Percentiles rank a stretch among this genome's conserved stretches.
Evolutionary conservation across 1,139 yeast species (phyloP).

Genomic region (Scheffersomyces segobiensis): DNA sequence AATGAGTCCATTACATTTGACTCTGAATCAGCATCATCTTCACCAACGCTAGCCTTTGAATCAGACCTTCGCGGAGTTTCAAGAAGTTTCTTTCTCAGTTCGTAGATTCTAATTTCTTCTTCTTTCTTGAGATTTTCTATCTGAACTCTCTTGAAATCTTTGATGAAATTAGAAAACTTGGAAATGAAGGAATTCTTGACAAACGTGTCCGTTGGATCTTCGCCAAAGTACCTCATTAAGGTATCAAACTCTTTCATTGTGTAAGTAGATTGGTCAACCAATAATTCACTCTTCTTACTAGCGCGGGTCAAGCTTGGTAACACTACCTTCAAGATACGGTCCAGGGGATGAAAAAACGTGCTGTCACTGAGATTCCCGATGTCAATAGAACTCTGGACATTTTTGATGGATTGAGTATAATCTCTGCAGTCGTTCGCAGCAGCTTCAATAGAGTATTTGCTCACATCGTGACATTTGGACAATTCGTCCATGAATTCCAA

Average conservation of each 20-base stretch:
- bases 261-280: slow-evolving; percentile 61
- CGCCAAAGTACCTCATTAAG: slow-evolving; percentile 75
- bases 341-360: slow-evolving; percentile 73
- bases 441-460: slow-evolving; percentile 69
- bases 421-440: slow-evolving; percentile 62
- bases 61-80: slow-evolving; percentile 42
- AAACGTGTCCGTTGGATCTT: slow-evolving; percentile 69
- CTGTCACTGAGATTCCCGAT: slow-evolving; percentile 77
- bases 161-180: slow-evolving; percentile 70
- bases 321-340: slow-evolving; percentile 61
- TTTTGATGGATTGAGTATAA: slow-evolving; percentile 56
- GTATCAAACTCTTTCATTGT: slow-evolving; percentile 69
- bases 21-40: slow-evolving; percentile 26
- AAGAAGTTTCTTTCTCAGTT: slow-evolving; percentile 65
- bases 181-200: slow-evolving; percentile 68
- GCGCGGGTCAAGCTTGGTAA: slow-evolving; percentile 69
- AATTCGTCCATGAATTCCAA: slow-evolving; percentile 61
- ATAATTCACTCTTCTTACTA: slow-evolving; percentile 61
- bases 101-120: slow-evolving; percentile 76
- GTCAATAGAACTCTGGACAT: slow-evolving; percentile 72
- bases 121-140: slow-evolving; percentile 75
- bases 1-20: slow-evolving; percentile 73
- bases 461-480: slow-evolving; percentile 56
- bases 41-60: slow-evolving; percentile 20
- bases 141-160: slow-evolving; percentile 75